Evolutionary conservation across 306 rosid genomes (phyloP).

Genomic region (Coriaria nepalensis): DNA sequence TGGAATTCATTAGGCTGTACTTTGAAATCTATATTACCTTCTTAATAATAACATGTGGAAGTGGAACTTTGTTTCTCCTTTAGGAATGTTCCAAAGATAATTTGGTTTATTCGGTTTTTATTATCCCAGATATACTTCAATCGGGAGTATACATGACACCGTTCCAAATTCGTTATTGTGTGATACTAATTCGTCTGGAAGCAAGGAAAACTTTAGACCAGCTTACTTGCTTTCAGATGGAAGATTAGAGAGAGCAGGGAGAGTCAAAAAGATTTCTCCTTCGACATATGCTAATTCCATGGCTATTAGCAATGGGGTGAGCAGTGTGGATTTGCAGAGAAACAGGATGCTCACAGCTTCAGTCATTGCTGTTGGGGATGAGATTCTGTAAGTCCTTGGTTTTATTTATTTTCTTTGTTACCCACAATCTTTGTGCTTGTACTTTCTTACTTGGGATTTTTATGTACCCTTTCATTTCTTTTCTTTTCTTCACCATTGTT

Average conservation of each 20-base stretch:
- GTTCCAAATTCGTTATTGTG: conserved; percentile 70
- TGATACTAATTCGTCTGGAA: conserved; percentile 28
- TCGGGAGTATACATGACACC: conserved; percentile 80
- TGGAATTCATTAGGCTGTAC: not conserved
- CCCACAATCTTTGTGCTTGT: no score
- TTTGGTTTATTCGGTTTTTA: conserved; percentile 8
- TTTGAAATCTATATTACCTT: conserved; percentile 1
- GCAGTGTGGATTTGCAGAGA: conserved; percentile 26
- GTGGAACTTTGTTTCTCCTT: not conserved
- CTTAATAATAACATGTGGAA: not conserved
- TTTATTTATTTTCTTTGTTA: no score
- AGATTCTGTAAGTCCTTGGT: conserved; percentile 77
- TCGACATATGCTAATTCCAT: conserved; percentile 24
- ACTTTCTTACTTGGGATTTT: not conserved
- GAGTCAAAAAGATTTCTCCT: conserved; percentile 49
- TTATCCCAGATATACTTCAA: conserved; percentile 73
- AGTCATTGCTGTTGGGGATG: conserved; percentile 79
- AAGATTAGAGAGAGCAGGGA: conserved; percentile 91
- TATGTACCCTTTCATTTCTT: not conserved
- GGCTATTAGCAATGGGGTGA: conserved; percentile 46
- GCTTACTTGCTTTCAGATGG: conserved; percentile 90
- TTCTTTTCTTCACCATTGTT: conserved; percentile 7
- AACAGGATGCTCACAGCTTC: conserved; percentile 61
- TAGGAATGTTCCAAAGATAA: conserved; percentile 9
- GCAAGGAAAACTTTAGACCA: conserved; percentile 48